Evolutionary conservation across 2,329 filamentous ascomycete species (phyloP), one percentile per base, ranked within the genome.

Genomic region (Thielaviopsis ethacetica): DNA sequence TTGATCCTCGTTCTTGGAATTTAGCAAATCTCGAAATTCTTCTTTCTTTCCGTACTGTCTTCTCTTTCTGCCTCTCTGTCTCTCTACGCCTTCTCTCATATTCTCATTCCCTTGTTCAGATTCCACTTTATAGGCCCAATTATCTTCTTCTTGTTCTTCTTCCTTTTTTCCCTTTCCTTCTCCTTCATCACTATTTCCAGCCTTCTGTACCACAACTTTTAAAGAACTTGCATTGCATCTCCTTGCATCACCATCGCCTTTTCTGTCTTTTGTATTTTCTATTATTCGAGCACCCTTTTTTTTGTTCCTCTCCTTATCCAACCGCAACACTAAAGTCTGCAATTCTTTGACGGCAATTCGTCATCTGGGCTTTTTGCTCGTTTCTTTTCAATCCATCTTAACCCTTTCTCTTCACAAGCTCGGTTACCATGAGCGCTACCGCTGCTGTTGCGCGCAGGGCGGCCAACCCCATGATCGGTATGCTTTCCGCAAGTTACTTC

Each of bases 401-500:
- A n/a, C 26, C 34, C 15, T 27, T 21, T 26, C 10, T 34, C 38
- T 26, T 38, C 49, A 27, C 56, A 51, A 47, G 22, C 38, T 21
- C 38, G 24, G 27, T 41, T 44, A 58, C 41, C 57, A 62, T 62
- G 60, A 62, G 60, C 53, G 50, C 57, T 21, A 57, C 57, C 21
- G 56, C 53, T 53, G 47, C 57, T 34, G 60, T 59, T 53, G 57
- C 57, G 54, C 60, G 57, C 41, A 57, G 60, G 27, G 55, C 54
- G 41, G 51, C 52, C 47, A 58, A 57, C 54, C 60, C 60, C 49
- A 17, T 62, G 19, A 30, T 55, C 30, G 47, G 60, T 62, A 62
- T 53, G 60, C 58, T 34, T 54, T 38, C 26, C 26, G 10, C n/a
- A n/a, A 13, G 7, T 12, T n/a, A 34, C 52, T 21, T 13, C 30